Conservation (phyloP, 768 basidiomycete genomes). For the Lentinula lateritia region DNA sequence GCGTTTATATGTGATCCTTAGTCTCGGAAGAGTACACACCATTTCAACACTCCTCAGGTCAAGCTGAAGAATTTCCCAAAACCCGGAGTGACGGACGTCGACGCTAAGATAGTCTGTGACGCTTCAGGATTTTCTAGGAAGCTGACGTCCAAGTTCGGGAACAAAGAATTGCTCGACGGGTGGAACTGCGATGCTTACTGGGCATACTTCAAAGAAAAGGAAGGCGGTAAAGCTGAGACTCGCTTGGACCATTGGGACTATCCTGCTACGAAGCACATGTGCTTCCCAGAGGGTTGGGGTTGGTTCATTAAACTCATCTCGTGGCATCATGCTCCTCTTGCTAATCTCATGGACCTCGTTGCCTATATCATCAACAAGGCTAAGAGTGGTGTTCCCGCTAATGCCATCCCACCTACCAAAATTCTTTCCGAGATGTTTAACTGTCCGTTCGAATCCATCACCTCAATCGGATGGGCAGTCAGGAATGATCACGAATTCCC, state of each 20-base stretch:
- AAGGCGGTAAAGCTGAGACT: background rate
- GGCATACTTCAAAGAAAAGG: constrained; percentile 8
- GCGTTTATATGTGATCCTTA: background rate
- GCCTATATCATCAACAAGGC: constrained; percentile 8
- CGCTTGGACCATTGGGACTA: background rate
- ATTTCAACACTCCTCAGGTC: background rate
- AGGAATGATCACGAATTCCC: constrained; percentile 9
- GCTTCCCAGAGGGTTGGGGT: constrained; percentile 13
- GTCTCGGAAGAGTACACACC: constrained; percentile 6
- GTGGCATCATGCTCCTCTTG: constrained; percentile 10
- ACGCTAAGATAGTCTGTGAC: constrained; percentile 8
- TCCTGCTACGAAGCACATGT: constrained; percentile 9
- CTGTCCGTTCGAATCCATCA: constrained; percentile 9
- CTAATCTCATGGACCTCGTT: constrained; percentile 10
- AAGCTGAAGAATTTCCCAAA: background rate
- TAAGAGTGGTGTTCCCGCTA: constrained; percentile 7
- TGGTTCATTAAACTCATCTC: constrained; percentile 11
- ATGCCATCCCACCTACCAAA: constrained; percentile 3
- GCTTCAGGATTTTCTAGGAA: constrained; percentile 5
- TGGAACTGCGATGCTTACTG: constrained; percentile 11
- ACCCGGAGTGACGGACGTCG: background rate
- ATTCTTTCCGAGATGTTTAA: constrained; percentile 10
- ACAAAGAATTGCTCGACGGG: constrained; percentile 7
- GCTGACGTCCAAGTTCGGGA: background rate
- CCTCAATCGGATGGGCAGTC: constrained; percentile 10